Evolutionary conservation across 495 filamentous ascomycete species (phyloP).

Genomic region (Aspergillus ellipticus): DNA sequence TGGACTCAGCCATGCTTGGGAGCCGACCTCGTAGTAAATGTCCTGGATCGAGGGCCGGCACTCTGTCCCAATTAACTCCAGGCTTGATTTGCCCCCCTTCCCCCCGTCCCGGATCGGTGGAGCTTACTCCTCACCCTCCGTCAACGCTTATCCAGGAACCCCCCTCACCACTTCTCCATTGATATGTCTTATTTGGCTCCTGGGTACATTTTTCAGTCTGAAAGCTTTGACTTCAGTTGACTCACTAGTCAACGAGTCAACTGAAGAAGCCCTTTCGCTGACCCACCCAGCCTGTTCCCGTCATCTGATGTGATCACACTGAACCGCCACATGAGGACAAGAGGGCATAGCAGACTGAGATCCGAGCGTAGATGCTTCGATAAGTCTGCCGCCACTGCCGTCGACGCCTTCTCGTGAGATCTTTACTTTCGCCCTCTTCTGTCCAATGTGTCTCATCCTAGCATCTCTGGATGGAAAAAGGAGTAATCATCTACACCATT

Average conservation of each 20-base stretch:
- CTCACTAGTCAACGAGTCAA: neutral
- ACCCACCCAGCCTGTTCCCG: neutral
- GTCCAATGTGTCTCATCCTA: neutral
- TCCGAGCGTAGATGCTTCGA: neutral
- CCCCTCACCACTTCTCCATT: neutral
- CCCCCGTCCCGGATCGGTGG: neutral
- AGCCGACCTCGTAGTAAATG: no score
- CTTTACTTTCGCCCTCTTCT: neutral
- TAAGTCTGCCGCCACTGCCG: neutral
- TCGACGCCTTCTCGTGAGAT: neutral
- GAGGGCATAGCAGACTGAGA: neutral
- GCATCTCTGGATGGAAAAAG: neutral
- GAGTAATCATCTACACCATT: neutral
- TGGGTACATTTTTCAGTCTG: neutral
- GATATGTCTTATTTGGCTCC: neutral
- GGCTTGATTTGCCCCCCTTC: neutral
- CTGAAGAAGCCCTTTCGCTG: neutral
- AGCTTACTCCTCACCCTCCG: neutral
- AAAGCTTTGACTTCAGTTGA: neutral
- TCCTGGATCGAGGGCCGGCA: no score
- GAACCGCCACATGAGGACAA: constrained; percentile 4
- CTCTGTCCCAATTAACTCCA: neutral
- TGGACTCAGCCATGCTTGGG: neutral
- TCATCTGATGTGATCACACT: constrained; percentile 28
- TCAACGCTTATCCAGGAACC: neutral